Evolutionary conservation across 768 basidiomycete species (phyloP), one percentile per base, ranked within the genome.

Genomic region (Leccinellum luteum): DNA sequence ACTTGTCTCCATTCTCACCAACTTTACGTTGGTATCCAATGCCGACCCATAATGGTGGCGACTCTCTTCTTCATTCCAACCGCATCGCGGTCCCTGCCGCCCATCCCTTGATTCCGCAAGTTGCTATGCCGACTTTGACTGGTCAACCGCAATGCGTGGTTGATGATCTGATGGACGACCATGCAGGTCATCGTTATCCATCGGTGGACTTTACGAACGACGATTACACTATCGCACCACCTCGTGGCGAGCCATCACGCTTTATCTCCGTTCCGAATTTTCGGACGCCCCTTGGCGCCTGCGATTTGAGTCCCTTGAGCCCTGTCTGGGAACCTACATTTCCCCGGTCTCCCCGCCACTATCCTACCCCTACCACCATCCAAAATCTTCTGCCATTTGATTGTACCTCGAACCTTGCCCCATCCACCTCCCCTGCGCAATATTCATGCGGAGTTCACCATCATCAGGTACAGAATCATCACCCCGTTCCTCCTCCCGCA

Each of bases 81-180:
- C 49, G 50, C 31, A 14, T 14, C 19, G 3, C 25, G 3, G 30
- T 17, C 9, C 31, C 52, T n/a, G 15, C 31, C 14, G 10, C 17
- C 12, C 15, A 35, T 53, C 25, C 52, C 28, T 56, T 45, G 34
- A 54, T 50, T 8, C 21, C 53, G 2, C n/a, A 34, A 17, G 57
- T 57, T 55, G 31, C 55, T 45, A 57, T 57, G 55, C 31, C 63
- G 1, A 55, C 19, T 51, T 43, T 13, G 25, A 14, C 28, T 14
- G 32, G n/a, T 31, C 3, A 21, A 27, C n/a, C 48, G 19, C 52
- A 32, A 5, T 27, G 25, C 10, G 34, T 28, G n/a, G 35, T 15
- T 47, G 30, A 28, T n/a, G 21, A n/a, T n/a, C n/a, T 56, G 47
- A 63, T 52, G 32, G 51, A 25, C 51, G 51, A 56, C 32, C 55